Evolutionary conservation across 768 basidiomycete species (phyloP).

Genomic region (Erythrobasidium yunnanense): DNA sequence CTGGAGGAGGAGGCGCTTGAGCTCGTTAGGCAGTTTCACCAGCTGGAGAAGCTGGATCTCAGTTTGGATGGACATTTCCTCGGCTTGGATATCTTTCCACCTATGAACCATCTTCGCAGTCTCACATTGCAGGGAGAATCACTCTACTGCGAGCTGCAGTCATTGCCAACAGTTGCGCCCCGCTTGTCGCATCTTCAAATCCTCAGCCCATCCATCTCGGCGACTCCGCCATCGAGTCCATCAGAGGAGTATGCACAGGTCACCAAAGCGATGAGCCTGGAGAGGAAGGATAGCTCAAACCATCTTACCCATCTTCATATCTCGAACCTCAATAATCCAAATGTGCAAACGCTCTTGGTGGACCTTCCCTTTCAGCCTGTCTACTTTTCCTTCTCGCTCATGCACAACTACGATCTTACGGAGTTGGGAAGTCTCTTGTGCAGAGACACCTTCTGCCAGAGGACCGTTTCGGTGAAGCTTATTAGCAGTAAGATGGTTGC

Average conservation of each 20-base stretch:
- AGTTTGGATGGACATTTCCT: conserved; percentile 22
- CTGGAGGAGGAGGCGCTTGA: background rate
- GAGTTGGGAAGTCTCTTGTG: conserved; percentile 2
- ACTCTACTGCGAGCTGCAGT: background rate
- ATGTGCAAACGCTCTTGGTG: background rate
- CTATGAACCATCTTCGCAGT: background rate
- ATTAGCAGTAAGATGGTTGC: background rate
- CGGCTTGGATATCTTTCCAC: background rate
- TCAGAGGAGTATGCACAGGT: background rate
- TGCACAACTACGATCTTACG: conserved; percentile 24
- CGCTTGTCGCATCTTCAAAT: conserved; percentile 1
- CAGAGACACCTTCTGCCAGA: conserved; percentile 4
- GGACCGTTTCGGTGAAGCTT: background rate
- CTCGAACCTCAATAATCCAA: conserved; percentile 10
- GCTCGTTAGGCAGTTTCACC: background rate
- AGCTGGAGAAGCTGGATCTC: conserved; percentile 9
- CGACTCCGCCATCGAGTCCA: background rate
- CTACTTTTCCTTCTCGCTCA: conserved; percentile 11
- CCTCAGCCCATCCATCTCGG: background rate
- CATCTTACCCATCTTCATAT: conserved; percentile 6
- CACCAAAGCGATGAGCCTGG: background rate
- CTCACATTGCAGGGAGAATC: conserved; percentile 1
- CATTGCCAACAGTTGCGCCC: background rate
- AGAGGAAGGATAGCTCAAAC: background rate
- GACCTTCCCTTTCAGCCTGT: conserved; percentile 3